These are phyloP conservation scores for Populus euphratica DNA, from an alignment of 345 rosid genomes.

Conservation along the genomic window DNA sequence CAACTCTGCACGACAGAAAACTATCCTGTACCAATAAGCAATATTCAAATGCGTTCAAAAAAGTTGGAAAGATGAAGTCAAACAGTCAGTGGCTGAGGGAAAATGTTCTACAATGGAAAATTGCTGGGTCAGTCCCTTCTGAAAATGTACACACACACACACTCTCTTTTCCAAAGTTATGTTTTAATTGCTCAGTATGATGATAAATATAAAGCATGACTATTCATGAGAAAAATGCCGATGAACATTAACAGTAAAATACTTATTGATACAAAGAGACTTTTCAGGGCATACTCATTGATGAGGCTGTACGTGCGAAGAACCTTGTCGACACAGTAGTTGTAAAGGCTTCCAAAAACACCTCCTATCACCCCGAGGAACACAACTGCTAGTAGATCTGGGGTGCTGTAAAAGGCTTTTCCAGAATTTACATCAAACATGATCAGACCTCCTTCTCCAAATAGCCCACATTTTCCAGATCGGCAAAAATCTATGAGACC, in stretches of 20 bases:
- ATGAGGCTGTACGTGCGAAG: constrained; percentile 74
- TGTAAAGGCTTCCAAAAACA: constrained; percentile 78
- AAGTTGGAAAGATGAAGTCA: no score
- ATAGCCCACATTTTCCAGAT: constrained; percentile 75
- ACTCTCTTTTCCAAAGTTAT: neutral
- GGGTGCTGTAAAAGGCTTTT: constrained; percentile 42
- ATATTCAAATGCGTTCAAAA: no score
- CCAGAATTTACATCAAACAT: constrained; percentile 81
- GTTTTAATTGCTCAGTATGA: neutral
- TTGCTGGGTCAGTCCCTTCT: neutral
- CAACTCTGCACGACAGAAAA: no score
- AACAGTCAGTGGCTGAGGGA: neutral
- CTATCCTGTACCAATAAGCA: no score
- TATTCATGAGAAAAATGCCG: neutral
- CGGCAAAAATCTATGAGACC: constrained; percentile 61
- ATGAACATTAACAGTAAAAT: neutral
- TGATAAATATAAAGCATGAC: neutral
- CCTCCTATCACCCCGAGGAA: constrained; percentile 81
- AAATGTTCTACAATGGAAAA: neutral
- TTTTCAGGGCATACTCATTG: constrained; percentile 56
- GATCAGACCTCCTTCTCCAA: constrained; percentile 88
- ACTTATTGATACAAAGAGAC: neutral
- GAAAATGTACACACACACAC: neutral
- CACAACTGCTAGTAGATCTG: constrained; percentile 69
- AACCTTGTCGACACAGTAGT: constrained; percentile 78